Conservation (phyloP, 306 rosid genomes). For the Rosa chinensis region DNA sequence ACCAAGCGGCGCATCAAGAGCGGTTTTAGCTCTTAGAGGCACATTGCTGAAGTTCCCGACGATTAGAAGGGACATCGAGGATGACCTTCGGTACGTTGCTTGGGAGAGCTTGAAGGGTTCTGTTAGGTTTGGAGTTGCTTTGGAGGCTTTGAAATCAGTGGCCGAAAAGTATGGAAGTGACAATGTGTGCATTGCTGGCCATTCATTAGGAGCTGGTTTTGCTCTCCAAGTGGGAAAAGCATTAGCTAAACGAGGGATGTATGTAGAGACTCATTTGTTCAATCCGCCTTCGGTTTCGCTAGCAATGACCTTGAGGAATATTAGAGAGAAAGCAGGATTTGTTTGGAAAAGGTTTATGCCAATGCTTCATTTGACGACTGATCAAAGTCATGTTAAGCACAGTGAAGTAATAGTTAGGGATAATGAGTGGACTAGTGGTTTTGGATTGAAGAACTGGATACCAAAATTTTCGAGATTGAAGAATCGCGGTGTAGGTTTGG, state of each 20-base stretch:
- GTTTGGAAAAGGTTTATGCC: slow-evolving; percentile 69
- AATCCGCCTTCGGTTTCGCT: slow-evolving; percentile 94
- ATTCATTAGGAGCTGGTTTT: slow-evolving; percentile 91
- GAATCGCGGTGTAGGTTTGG: slow-evolving; percentile 38
- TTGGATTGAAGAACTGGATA: slow-evolving; percentile 50
- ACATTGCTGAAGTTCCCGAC: slow-evolving; percentile 83
- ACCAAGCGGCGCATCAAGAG: slow-evolving; percentile 92
- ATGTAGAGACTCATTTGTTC: slow-evolving; percentile 79
- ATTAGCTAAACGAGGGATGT: slow-evolving; percentile 76
- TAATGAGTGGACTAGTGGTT: slow-evolving; percentile 23
- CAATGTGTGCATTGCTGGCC: slow-evolving; percentile 88
- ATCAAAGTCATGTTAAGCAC: slow-evolving; percentile 34
- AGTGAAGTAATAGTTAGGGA: slow-evolving; percentile 9
- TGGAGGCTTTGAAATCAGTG: slow-evolving; percentile 61
- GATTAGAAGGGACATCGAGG: slow-evolving; percentile 71
- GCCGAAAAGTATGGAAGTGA: slow-evolving; percentile 62
- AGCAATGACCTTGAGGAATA: slow-evolving; percentile 58
- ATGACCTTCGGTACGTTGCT: slow-evolving; percentile 81
- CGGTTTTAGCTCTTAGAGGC: slow-evolving; percentile 78
- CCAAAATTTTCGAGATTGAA: slow-evolving; percentile 25
- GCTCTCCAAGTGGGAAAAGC: slow-evolving; percentile 86
- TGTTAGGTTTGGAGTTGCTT: slow-evolving; percentile 57
- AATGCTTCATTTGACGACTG: slow-evolving; percentile 51
- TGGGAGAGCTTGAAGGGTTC: slow-evolving; percentile 97
- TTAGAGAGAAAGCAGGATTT: slow-evolving; percentile 65